Percentiles rank a stretch among this genome's conserved stretches.
These are phyloP conservation scores for Samsoniella hepiali DNA, from an alignment of 2,329 filamentous ascomycete species.

Conservation along the genomic window DNA sequence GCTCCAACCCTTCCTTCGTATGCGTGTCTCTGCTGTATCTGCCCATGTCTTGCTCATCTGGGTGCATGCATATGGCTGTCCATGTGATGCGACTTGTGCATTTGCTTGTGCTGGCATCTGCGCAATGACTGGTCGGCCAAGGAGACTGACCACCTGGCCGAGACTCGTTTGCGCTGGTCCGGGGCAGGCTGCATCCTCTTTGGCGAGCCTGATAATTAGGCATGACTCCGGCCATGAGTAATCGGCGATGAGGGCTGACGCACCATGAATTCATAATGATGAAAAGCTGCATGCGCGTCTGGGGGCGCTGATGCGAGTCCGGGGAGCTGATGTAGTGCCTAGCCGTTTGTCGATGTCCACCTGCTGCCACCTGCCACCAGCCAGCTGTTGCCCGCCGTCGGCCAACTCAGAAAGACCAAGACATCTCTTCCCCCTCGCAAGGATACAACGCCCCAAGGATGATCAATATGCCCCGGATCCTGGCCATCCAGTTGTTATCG, in stretches of 20 bases:
- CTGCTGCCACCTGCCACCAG: neutral
- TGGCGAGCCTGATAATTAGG: neutral
- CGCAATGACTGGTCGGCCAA: neutral
- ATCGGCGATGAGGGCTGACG: neutral
- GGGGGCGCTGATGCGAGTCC: neutral
- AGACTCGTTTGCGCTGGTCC: neutral
- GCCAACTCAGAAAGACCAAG: slow-evolving; percentile 3
- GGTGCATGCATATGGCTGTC: neutral
- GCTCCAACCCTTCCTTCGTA: no score
- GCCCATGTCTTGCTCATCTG: neutral
- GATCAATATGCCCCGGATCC: neutral
- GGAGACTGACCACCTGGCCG: no score
- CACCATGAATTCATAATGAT: neutral
- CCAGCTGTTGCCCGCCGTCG: neutral
- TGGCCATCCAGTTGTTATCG: neutral
- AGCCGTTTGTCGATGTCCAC: neutral
- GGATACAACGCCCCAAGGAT: neutral
- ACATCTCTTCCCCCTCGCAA: neutral
- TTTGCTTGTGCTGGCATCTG: neutral
- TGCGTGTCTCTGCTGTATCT: neutral
- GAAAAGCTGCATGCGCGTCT: neutral
- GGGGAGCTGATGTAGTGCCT: neutral
- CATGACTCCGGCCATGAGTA: neutral
- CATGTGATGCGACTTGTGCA: neutral
- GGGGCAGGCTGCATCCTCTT: neutral